Evolutionary conservation across 2,329 filamentous ascomycete genomes (phyloP).

Genomic region (Allantophomopsis lycopodina): DNA sequence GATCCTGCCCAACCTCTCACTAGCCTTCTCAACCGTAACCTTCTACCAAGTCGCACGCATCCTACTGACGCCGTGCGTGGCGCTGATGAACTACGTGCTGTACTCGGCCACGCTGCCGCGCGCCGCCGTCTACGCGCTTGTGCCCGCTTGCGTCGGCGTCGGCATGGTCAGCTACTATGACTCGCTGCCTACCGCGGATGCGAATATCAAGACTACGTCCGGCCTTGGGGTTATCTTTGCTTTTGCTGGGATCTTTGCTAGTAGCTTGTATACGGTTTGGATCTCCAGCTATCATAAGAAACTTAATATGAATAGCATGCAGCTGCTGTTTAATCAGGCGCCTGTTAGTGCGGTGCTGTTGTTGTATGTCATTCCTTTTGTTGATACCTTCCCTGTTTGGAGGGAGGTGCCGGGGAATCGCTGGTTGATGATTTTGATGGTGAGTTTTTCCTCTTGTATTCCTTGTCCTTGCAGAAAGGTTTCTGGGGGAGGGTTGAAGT

Average conservation of each 20-base stretch:
- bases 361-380: conserved; percentile 51
- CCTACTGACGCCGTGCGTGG: conserved; percentile 50
- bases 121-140: conserved; percentile 33
- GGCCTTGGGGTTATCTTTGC: conserved; percentile 49
- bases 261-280: conserved; percentile 56
- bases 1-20: conserved; percentile 52
- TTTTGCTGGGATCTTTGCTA: conserved; percentile 48
- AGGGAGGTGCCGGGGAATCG: conserved; percentile 31
- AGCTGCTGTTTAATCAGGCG: conserved; percentile 55
- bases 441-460: conserved; percentile 18
- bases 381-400: conserved; percentile 48
- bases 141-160: conserved; percentile 50
- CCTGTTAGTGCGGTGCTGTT: conserved; percentile 48
- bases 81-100: conserved; percentile 48
- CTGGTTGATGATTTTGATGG: conserved; percentile 46
- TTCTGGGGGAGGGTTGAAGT: no score
- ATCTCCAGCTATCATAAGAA: conserved; percentile 52
- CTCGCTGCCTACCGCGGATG: conserved; percentile 33
- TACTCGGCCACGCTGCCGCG: conserved; percentile 41
- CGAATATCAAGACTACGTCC: conserved; percentile 38
- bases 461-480: not conserved
- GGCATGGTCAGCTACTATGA: conserved; percentile 57
- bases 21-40: conserved; percentile 53
- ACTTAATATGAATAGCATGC: conserved; percentile 53
- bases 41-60: conserved; percentile 61